Percentiles rank a stretch among this genome's conserved stretches.
These are phyloP conservation scores for Alnus rubra DNA, from an alignment of 306 rosid species.

Conservation along the genomic window DNA sequence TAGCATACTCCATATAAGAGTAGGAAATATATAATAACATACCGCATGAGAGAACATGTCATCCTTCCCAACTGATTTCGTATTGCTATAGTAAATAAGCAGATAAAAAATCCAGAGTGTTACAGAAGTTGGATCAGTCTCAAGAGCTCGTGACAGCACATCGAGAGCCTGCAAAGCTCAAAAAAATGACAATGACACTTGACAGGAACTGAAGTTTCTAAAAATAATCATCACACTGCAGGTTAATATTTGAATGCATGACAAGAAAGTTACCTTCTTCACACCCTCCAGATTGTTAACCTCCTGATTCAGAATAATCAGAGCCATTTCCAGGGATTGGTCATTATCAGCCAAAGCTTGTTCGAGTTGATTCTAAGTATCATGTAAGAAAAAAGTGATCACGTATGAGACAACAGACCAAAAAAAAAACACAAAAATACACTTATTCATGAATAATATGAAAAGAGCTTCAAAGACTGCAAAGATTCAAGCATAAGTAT, in stretches of 20 bases:
- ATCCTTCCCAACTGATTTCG: conserved; percentile 68
- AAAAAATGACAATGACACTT: conserved; percentile 20
- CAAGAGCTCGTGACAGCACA: conserved; percentile 73
- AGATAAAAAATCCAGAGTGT: conserved; percentile 78
- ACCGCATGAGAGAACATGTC: conserved; percentile 94
- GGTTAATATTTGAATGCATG: conserved; percentile 20
- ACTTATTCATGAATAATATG: conserved; percentile 6
- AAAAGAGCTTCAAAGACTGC: conserved; percentile 21
- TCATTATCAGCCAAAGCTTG: conserved; percentile 66
- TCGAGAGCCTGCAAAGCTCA: conserved; percentile 74
- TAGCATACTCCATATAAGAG: conserved; percentile 28
- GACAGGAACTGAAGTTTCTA: conserved; percentile 10
- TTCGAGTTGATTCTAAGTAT: conserved; percentile 65
- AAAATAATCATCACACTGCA: conserved; percentile 9
- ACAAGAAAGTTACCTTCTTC: conserved; percentile 59
- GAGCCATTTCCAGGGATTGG: conserved; percentile 77
- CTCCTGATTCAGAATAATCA: conserved; percentile 79
- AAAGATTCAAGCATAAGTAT: conserved; percentile 18
- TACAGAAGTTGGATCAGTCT: conserved; percentile 64
- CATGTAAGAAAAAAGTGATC: conserved; percentile 42
- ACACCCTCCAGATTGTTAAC: conserved; percentile 56
- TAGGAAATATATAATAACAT: conserved; percentile 46
- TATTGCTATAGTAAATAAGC: conserved; percentile 67
- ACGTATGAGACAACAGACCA: conserved; percentile 4
- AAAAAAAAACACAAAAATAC: conserved; percentile 11